A percentile compares a stretch with the other conserved stretches of the same genome.
Evolutionary conservation across 345 rosid genomes (phyloP).

Genomic region (Arabidopsis suecica): DNA sequence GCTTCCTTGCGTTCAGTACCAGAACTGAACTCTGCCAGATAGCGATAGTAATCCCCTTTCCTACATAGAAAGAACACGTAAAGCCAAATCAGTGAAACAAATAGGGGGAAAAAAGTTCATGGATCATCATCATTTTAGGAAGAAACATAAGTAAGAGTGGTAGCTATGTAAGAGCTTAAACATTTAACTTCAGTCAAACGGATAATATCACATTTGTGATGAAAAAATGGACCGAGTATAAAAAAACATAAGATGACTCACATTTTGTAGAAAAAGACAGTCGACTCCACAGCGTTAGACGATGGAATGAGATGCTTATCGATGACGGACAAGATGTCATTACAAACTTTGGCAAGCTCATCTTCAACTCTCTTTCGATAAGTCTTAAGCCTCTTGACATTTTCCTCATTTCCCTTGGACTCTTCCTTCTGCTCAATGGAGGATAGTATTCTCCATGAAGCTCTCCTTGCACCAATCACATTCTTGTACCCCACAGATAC

Average conservation of each 20-base stretch:
- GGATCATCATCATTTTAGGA: slow-evolving; percentile 8
- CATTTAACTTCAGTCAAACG: not conserved
- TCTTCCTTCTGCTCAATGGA: slow-evolving; percentile 78
- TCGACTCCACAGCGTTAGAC: slow-evolving; percentile 51
- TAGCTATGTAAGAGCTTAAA: not conserved
- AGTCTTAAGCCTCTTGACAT: slow-evolving; percentile 56
- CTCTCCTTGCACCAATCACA: slow-evolving; percentile 70
- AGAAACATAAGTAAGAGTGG: slow-evolving; percentile 10
- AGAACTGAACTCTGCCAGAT: slow-evolving; percentile 59
- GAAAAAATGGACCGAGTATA: not conserved
- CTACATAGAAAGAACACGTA: slow-evolving; percentile 33
- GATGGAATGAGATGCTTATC: slow-evolving; percentile 63
- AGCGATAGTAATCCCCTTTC: slow-evolving; percentile 67
- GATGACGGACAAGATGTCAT: slow-evolving; percentile 50
- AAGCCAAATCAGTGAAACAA: not conserved
- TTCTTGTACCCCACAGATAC: slow-evolving; percentile 80
- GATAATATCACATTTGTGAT: not conserved
- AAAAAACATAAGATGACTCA: slow-evolving; percentile 26
- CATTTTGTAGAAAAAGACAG: slow-evolving; percentile 65
- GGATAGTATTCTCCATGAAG: slow-evolving; percentile 70
- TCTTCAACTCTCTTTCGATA: slow-evolving; percentile 56
- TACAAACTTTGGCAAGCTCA: slow-evolving; percentile 55
- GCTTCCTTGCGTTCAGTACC: slow-evolving; percentile 61
- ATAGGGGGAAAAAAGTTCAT: not conserved
- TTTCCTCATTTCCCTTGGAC: slow-evolving; percentile 54